phyloP scores from a whole-genome alignment of 139 green algal species.

The Closterium sp. region DNA sequence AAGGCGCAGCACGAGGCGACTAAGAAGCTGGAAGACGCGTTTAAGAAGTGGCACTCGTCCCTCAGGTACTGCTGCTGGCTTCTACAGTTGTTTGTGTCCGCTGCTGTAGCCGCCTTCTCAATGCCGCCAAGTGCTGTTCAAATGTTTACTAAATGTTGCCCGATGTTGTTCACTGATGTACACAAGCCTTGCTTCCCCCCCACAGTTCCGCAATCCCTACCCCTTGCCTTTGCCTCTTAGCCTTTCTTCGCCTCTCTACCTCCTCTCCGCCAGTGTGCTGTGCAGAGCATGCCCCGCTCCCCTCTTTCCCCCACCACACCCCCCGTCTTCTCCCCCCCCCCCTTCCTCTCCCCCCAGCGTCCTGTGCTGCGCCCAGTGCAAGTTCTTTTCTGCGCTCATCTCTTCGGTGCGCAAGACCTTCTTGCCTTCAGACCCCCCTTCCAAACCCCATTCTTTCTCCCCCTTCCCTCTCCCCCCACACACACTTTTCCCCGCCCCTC shows the following conservation, averaged over 20 bases:
- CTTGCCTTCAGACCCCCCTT: background rate
- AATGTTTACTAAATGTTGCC: too few species aligned
- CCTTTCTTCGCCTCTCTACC: background rate
- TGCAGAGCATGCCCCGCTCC: background rate
- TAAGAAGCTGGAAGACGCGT: conserved; percentile 18
- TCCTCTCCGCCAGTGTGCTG: background rate
- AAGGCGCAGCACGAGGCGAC: conserved; percentile 18
- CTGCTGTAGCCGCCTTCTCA: too few species aligned
- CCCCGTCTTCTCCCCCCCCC: background rate
- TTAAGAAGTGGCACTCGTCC: conserved; percentile 17
- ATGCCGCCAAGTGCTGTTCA: too few species aligned
- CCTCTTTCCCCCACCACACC: background rate
- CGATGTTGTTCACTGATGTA: too few species aligned
- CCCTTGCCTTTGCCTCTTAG: too few species aligned
- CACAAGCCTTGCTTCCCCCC: too few species aligned
- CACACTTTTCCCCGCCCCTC: background rate
- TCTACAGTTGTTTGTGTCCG: too few species aligned
- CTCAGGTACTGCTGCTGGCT: conserved; percentile 8
- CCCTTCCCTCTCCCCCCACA: background rate
- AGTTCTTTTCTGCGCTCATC: background rate
- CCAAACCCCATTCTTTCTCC: background rate
- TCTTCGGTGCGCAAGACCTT: background rate
- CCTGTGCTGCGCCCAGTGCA: background rate
- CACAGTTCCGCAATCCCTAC: too few species aligned
- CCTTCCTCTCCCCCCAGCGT: background rate